A percentile compares a stretch with the other conserved stretches of the same genome.
These are phyloP conservation scores for Metschnikowia corniflorae DNA, from an alignment of 805 yeast genomes.

Conservation along the genomic window DNA sequence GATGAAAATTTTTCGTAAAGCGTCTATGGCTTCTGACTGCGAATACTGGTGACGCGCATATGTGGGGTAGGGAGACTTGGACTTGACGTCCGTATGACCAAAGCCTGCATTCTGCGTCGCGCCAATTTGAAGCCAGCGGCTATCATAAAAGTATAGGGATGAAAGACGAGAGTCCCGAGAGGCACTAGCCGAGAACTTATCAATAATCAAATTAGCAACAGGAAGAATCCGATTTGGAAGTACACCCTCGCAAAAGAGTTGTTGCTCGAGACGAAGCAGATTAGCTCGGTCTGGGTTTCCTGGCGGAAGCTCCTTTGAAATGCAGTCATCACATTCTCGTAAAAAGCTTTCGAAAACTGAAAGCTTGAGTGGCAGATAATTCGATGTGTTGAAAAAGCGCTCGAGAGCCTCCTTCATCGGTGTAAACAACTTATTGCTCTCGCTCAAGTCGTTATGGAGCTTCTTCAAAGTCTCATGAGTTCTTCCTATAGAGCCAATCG, in stretches of 20 bases:
- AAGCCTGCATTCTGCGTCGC: slow-evolving; percentile 10
- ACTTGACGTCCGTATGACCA: not conserved
- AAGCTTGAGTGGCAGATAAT: slow-evolving; percentile 52
- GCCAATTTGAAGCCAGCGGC: slow-evolving; percentile 58
- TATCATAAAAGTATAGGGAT: slow-evolving; percentile 59
- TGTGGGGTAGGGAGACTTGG: slow-evolving; percentile 4
- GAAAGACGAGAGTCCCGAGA: slow-evolving; percentile 47
- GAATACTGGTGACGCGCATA: slow-evolving; percentile 19
- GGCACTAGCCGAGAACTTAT: slow-evolving; percentile 42
- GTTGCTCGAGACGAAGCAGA: slow-evolving; percentile 52
- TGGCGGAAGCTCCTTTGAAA: slow-evolving; percentile 28
- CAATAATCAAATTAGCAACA: slow-evolving; percentile 42
- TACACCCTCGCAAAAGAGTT: slow-evolving; percentile 57
- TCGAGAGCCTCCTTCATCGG: slow-evolving; percentile 54
- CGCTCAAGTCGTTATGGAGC: slow-evolving; percentile 48
- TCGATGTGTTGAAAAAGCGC: slow-evolving; percentile 45
- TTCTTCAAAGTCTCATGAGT: slow-evolving; percentile 55
- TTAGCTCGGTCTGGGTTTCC: slow-evolving; percentile 12
- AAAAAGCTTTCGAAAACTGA: slow-evolving; percentile 58
- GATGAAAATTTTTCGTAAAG: slow-evolving; percentile 35
- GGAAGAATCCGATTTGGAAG: slow-evolving; percentile 45
- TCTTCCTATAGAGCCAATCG: slow-evolving; percentile 62
- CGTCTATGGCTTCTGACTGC: slow-evolving; percentile 30
- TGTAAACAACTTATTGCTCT: slow-evolving; percentile 37
- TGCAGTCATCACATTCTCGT: slow-evolving; percentile 49